These are phyloP conservation scores for Gigaspora rosea DNA, from an alignment of 192 early-diverging fungal species.

Conservation along the genomic window DNA sequence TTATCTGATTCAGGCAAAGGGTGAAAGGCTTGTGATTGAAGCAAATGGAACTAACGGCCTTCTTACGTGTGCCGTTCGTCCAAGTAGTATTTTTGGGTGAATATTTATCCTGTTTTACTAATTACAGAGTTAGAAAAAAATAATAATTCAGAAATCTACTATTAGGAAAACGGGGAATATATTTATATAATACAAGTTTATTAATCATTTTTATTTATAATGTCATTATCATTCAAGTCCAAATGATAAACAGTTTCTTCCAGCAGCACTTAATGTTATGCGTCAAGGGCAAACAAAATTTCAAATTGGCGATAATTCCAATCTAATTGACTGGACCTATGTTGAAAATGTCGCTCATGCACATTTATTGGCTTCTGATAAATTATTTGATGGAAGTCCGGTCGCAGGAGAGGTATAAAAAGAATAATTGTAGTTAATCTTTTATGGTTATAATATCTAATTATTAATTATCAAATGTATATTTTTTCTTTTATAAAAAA, in stretches of 20 bases:
- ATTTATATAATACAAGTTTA: no score
- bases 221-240: constrained; percentile 51
- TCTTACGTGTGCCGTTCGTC: constrained; percentile 77
- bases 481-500: constrained; percentile 41
- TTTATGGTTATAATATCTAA: neutral
- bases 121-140: no score
- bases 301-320: constrained; percentile 83
- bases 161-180: no score
- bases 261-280: constrained; percentile 65
- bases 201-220: neutral
- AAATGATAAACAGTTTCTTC: constrained; percentile 70
- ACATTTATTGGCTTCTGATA: constrained; percentile 84
- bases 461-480: neutral
- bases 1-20: constrained; percentile 28
- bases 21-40: constrained; percentile 74
- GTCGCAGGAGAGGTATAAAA: constrained; percentile 51
- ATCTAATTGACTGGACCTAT: constrained; percentile 89
- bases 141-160: no score
- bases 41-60: constrained; percentile 68
- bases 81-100: constrained; percentile 83
- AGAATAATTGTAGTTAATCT: constrained; percentile 21
- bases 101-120: neutral
- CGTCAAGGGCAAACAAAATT: constrained; percentile 63
- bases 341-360: constrained; percentile 93
- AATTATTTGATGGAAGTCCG: constrained; percentile 46